These are phyloP conservation scores for Penicillium sp. DNA, from an alignment of 2,329 filamentous ascomycete genomes.

Conservation along the genomic window DNA sequence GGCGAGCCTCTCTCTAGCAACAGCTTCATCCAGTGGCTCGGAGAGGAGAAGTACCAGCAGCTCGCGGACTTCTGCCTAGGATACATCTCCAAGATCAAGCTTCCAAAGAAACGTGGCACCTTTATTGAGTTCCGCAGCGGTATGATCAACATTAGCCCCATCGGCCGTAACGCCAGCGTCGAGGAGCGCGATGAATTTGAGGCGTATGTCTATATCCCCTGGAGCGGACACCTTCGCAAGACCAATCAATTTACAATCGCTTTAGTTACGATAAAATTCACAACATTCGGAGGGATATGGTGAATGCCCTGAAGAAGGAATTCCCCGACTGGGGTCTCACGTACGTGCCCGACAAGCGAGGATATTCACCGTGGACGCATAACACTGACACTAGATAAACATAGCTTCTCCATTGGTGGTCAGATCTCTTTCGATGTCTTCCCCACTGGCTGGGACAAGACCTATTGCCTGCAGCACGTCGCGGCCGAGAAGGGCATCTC, in stretches of 20 bases:
- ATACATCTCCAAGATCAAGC: slow-evolving; percentile 60
- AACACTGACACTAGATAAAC: slow-evolving; percentile 3
- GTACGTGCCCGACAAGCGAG: slow-evolving; percentile 51
- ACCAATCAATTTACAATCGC: slow-evolving; percentile 8
- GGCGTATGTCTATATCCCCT: slow-evolving; percentile 40
- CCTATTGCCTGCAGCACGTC: slow-evolving; percentile 86
- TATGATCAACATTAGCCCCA: slow-evolving; percentile 64
- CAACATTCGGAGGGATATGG: slow-evolving; percentile 72
- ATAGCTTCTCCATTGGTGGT: slow-evolving; percentile 86
- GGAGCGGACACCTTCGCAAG: background rate
- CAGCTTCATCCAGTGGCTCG: slow-evolving; percentile 89
- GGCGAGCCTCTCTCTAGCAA: slow-evolving; percentile 72
- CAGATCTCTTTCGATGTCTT: slow-evolving; percentile 99
- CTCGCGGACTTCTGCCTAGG: slow-evolving; percentile 58
- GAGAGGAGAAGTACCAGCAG: slow-evolving; percentile 71
- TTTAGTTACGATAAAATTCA: slow-evolving; percentile 69
- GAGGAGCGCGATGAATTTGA: slow-evolving; percentile 81
- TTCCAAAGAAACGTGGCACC: slow-evolving; percentile 64
- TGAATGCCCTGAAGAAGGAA: slow-evolving; percentile 71
- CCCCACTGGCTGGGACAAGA: slow-evolving; percentile 97
- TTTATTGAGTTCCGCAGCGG: slow-evolving; percentile 66
- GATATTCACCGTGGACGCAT: slow-evolving; percentile 4
- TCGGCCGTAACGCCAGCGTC: slow-evolving; percentile 74
- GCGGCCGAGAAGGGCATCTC: slow-evolving; percentile 73
- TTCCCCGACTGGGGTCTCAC: slow-evolving; percentile 84